Percentiles rank a stretch among this genome's conserved stretches.
These are phyloP conservation scores for Chlorencoelia australis DNA, from an alignment of 2,329 filamentous ascomycete genomes.

Conservation along the genomic window DNA sequence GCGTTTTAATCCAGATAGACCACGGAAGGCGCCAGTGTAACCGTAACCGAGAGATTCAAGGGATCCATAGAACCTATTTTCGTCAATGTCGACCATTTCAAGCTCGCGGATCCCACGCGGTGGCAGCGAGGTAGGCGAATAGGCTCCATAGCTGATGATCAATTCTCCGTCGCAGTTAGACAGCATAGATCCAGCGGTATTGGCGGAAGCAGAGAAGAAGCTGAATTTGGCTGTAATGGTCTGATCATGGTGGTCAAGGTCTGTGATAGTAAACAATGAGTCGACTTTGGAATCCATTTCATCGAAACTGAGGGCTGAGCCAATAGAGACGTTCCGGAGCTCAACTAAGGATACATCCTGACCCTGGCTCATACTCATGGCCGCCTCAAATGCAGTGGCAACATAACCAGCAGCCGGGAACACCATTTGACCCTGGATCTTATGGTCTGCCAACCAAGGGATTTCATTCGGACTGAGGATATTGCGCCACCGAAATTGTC, in stretches of 20 bases:
- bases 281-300: neutral
- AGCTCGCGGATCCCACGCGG: neutral
- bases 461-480: slow-evolving; percentile 22
- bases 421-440: slow-evolving; percentile 28
- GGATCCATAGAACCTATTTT: slow-evolving; percentile 12
- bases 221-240: neutral
- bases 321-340: neutral
- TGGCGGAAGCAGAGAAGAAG: neutral
- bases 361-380: slow-evolving; percentile 14
- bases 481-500: slow-evolving; percentile 11
- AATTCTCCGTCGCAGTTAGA: neutral
- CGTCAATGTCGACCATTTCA: slow-evolving; percentile 4
- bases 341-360: neutral
- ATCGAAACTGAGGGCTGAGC: neutral
- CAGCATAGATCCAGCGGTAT: neutral
- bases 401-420: slow-evolving; percentile 39
- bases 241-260: too few species aligned
- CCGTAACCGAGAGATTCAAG: slow-evolving; percentile 10
- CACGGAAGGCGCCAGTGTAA: slow-evolving; percentile 11
- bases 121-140: neutral
- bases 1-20: slow-evolving; percentile 6
- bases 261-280: neutral
- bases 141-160: neutral
- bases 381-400: slow-evolving; percentile 37
- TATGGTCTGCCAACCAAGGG: slow-evolving; percentile 38